Conservation (phyloP, 345 rosid species). For the Erysimum cheiranthoides region DNA sequence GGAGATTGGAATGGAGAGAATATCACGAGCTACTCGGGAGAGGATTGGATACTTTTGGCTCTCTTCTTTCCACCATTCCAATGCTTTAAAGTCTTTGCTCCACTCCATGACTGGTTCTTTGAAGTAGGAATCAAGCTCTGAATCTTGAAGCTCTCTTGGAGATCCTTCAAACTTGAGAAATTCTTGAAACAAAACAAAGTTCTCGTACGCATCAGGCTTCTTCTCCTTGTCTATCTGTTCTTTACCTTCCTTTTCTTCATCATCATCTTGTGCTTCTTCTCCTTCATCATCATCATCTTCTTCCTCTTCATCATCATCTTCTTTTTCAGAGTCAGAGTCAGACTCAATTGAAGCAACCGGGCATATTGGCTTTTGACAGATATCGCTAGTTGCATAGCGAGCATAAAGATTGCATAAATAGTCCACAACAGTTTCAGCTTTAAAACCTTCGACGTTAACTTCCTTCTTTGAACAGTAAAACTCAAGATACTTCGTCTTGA, state of each 20-base stretch:
- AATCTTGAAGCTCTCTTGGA: conserved; percentile 55
- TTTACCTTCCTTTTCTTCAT: conserved; percentile 2
- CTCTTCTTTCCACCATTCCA: conserved; percentile 88
- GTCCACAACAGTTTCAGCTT: conserved; percentile 68
- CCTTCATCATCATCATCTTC: not conserved
- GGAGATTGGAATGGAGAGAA: conserved; percentile 71
- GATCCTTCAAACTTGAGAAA: conserved; percentile 70
- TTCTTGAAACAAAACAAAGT: conserved; percentile 63
- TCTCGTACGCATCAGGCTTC: conserved; percentile 43
- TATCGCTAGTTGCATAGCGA: conserved; percentile 51
- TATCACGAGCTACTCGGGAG: conserved; percentile 81
- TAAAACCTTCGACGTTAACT: conserved; percentile 63
- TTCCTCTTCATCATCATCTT: conserved; percentile 16
- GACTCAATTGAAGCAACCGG: conserved; percentile 13
- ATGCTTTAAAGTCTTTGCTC: conserved; percentile 62
- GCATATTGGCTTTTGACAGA: conserved; percentile 47
- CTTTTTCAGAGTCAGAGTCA: conserved; percentile 20
- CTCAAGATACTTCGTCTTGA: conserved; percentile 78
- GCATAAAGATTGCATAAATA: conserved; percentile 64
- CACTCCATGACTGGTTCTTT: conserved; percentile 79
- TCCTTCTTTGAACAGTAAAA: conserved; percentile 69
- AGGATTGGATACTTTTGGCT: conserved; percentile 70
- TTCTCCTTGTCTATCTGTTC: not conserved
- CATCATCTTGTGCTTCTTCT: conserved; percentile 32
- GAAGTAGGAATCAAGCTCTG: conserved; percentile 78